These are phyloP conservation scores for Hippophae gyantsensis DNA, from an alignment of 306 rosid genomes.

Conservation along the genomic window DNA sequence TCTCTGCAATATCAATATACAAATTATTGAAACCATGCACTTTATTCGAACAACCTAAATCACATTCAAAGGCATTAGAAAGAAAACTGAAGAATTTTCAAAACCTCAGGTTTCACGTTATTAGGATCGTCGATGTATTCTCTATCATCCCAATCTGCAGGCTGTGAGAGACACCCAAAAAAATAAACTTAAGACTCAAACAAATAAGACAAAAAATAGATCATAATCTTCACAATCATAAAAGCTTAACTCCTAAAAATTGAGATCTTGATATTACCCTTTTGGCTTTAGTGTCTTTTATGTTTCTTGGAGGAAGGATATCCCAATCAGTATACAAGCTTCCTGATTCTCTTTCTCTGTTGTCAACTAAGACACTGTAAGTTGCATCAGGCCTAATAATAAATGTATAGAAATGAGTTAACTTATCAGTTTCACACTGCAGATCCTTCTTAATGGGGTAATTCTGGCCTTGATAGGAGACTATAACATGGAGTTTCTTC, in stretches of 20 bases:
- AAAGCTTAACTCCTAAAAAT: not conserved
- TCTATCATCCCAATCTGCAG: slow-evolving; percentile 89
- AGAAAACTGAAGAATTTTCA: not conserved
- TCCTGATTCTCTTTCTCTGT: slow-evolving; percentile 87
- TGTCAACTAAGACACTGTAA: slow-evolving; percentile 73
- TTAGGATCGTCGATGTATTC: slow-evolving; percentile 84
- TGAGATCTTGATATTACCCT: slow-evolving; percentile 24
- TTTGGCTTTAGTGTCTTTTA: slow-evolving; percentile 63
- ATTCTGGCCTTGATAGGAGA: slow-evolving; percentile 95
- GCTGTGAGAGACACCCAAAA: slow-evolving; percentile 34
- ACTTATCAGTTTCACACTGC: slow-evolving; percentile 88
- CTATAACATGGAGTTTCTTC: slow-evolving; percentile 81
- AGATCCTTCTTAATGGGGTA: slow-evolving; percentile 90
- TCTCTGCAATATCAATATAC: slow-evolving; percentile 45
- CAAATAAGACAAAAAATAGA: not conserved
- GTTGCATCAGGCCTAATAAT: slow-evolving; percentile 88
- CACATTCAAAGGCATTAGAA: slow-evolving; percentile 1
- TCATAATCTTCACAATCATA: not conserved
- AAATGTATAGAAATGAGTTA: slow-evolving; percentile 94
- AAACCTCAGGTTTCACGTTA: slow-evolving; percentile 69
- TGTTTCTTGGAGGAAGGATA: slow-evolving; percentile 94
- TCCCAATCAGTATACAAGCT: slow-evolving; percentile 96
- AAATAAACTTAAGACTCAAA: slow-evolving; percentile 14
- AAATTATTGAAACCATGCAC: slow-evolving; percentile 14
- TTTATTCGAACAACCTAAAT: slow-evolving; percentile 16